phyloP scores from a whole-genome alignment of 2,329 filamentous ascomycete species.

The Rasamsonia emersonii region DNA sequence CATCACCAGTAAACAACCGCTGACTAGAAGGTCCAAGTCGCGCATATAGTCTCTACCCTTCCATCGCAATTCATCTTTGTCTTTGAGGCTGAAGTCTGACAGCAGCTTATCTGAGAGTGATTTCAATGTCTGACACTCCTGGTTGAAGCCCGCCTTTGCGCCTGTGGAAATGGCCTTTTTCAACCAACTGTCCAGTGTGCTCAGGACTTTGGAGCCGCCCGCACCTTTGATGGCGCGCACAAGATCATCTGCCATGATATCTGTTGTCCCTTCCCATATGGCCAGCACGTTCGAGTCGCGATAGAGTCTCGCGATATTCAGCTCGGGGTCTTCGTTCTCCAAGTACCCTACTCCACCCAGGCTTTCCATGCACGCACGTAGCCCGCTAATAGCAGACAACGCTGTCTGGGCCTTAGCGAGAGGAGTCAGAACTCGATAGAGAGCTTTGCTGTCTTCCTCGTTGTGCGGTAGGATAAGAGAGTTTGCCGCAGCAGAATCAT shows the following conservation, averaged over 20 bases:
- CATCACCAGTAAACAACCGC: slow-evolving; percentile 20
- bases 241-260: slow-evolving; percentile 52
- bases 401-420: slow-evolving; percentile 24
- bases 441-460: slow-evolving; percentile 11
- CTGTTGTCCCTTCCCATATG: slow-evolving; percentile 60
- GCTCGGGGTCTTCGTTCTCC: slow-evolving; percentile 41
- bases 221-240: slow-evolving; percentile 21
- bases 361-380: slow-evolving; percentile 22
- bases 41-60: slow-evolving; percentile 20
- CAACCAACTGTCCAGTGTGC: slow-evolving; percentile 30
- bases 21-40: slow-evolving; percentile 20
- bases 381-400: slow-evolving; percentile 14
- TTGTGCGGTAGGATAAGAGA: slow-evolving; percentile 15
- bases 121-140: slow-evolving; percentile 37
- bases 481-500: slow-evolving; percentile 7
- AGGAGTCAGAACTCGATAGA: slow-evolving; percentile 25
- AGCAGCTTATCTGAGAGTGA: slow-evolving; percentile 22
- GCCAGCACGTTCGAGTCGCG: slow-evolving; percentile 51
- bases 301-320: slow-evolving; percentile 58
- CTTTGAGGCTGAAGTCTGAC: slow-evolving; percentile 5
- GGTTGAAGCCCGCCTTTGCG: slow-evolving; percentile 1
- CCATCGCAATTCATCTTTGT: slow-evolving; percentile 19
- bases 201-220: slow-evolving; percentile 8
- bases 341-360: slow-evolving; percentile 24
- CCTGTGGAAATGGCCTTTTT: slow-evolving; percentile 32